Conservation (phyloP, 306 rosid genomes). For the Cucumis melo region DNA sequence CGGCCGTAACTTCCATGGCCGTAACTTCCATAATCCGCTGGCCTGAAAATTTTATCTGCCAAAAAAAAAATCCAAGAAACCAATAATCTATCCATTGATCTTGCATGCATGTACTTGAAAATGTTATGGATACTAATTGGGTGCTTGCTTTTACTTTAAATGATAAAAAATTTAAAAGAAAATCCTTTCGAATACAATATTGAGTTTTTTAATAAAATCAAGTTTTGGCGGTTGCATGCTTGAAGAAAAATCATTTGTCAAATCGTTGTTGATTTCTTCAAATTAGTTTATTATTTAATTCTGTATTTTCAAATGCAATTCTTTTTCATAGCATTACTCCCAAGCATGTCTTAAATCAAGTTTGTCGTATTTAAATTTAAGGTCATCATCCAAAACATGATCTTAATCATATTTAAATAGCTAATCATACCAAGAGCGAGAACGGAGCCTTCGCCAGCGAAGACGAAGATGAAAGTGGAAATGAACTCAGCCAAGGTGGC, state of each 20-base stretch:
- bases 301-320: too few relatives aligned
- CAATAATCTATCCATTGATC: neutral
- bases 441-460: constrained; percentile 91
- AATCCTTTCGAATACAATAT: neutral
- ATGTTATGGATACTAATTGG: neutral
- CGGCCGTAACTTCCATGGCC: neutral
- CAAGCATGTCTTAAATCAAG: too few relatives aligned
- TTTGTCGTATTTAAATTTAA: too few relatives aligned
- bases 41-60: constrained; percentile 55
- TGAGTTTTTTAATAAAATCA: neutral
- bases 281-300: too few relatives aligned
- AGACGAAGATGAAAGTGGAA: constrained; percentile 76
- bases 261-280: too few relatives aligned
- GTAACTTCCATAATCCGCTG: neutral
- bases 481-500: constrained; percentile 77
- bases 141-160: neutral
- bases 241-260: too few relatives aligned
- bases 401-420: too few relatives aligned
- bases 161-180: too few relatives aligned
- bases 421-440: constrained; percentile 49
- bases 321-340: too few relatives aligned
- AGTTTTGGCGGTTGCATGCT: too few relatives aligned
- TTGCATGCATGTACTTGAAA: neutral
- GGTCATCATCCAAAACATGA: too few relatives aligned
- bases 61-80: neutral